A percentile compares a stretch with the other conserved stretches of the same genome.
phyloP scores from a whole-genome alignment of 1,139 yeast species.

The Taphrina confusa region DNA sequence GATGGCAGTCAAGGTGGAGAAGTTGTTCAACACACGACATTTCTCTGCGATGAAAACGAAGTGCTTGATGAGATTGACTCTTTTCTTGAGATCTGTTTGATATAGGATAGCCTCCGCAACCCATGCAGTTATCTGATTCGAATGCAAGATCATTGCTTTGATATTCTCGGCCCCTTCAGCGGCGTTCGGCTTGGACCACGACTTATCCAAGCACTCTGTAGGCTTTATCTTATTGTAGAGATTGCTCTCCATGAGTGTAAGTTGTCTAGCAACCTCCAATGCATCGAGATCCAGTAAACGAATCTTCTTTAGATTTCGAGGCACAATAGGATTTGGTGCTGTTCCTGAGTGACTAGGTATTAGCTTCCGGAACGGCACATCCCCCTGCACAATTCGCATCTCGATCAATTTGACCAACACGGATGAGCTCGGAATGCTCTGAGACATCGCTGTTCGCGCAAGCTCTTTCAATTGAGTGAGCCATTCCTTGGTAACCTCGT shows the following conservation, averaged over 20 bases:
- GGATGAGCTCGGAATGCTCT: slow-evolving; percentile 38
- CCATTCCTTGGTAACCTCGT: slow-evolving; percentile 45
- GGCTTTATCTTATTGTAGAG: slow-evolving; percentile 68
- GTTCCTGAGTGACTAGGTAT: slow-evolving; percentile 39
- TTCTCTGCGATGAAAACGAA: slow-evolving; percentile 54
- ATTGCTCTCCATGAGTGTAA: slow-evolving; percentile 73
- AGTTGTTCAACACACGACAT: slow-evolving; percentile 75
- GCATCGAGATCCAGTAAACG: slow-evolving; percentile 66
- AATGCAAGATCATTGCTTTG: slow-evolving; percentile 41
- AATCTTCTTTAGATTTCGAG: slow-evolving; percentile 37
- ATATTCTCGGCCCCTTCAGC: slow-evolving; percentile 47
- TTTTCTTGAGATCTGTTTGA: slow-evolving; percentile 60
- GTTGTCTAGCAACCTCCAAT: slow-evolving; percentile 76
- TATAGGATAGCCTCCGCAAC: slow-evolving; percentile 76
- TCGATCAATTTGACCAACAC: slow-evolving; percentile 38
- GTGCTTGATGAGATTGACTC: slow-evolving; percentile 71
- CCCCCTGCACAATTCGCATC: slow-evolving; percentile 38
- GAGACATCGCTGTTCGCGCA: slow-evolving; percentile 50
- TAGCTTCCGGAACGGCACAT: slow-evolving; percentile 36
- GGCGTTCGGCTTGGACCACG: slow-evolving; percentile 61
- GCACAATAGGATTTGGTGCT: slow-evolving; percentile 41
- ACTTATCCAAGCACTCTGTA: slow-evolving; percentile 68
- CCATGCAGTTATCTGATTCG: slow-evolving; percentile 68
- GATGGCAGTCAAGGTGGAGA: slow-evolving; percentile 91
- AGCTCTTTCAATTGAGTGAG: slow-evolving; percentile 55